Percentiles rank a stretch among this genome's conserved stretches.
Evolutionary conservation across 2,329 filamentous ascomycete species (phyloP).

Genomic region (Fusarium chuoi): DNA sequence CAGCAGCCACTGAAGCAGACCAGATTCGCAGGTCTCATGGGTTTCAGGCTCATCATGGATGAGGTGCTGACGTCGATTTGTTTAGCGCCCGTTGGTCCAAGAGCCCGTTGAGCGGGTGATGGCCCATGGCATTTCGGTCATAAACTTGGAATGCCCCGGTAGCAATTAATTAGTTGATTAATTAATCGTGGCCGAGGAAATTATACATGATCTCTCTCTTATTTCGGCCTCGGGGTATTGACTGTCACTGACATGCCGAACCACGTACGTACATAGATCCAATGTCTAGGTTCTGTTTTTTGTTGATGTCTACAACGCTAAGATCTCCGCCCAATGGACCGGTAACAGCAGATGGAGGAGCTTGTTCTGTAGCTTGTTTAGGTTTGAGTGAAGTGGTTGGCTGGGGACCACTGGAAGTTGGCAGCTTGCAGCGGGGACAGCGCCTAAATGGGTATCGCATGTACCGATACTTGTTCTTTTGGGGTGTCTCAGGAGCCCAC

Average conservation of each 20-base stretch:
- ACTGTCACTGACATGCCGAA: conserved; percentile 7
- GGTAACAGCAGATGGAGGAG: conserved; percentile 12
- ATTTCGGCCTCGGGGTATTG: background rate
- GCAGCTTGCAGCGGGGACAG: conserved; percentile 26
- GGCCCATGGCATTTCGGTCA: conserved; percentile 12
- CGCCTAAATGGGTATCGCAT: conserved; percentile 19
- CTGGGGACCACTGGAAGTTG: conserved; percentile 6
- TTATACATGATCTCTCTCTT: background rate
- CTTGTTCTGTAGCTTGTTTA: conserved; percentile 17
- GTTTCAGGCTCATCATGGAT: conserved; percentile 2
- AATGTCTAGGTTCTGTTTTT: background rate
- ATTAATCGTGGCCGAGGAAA: conserved; percentile 7
- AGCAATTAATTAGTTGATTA: background rate
- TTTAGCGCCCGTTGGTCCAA: conserved; percentile 17
- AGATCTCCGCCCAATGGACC: conserved; percentile 25
- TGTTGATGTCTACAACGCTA: conserved; percentile 11
- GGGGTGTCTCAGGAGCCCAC: conserved; percentile 32
- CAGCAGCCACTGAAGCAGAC: background rate
- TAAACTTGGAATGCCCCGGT: conserved; percentile 11
- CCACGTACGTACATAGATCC: background rate
- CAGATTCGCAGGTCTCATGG: background rate
- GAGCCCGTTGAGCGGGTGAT: conserved; percentile 33
- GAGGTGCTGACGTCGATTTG: conserved; percentile 14
- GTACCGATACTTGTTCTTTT: conserved; percentile 21
- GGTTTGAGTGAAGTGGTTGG: conserved; percentile 17